Base-by-base conservation (phyloP, 2,329 filamentous ascomycete species). In the Neonectria punicea region DNA sequence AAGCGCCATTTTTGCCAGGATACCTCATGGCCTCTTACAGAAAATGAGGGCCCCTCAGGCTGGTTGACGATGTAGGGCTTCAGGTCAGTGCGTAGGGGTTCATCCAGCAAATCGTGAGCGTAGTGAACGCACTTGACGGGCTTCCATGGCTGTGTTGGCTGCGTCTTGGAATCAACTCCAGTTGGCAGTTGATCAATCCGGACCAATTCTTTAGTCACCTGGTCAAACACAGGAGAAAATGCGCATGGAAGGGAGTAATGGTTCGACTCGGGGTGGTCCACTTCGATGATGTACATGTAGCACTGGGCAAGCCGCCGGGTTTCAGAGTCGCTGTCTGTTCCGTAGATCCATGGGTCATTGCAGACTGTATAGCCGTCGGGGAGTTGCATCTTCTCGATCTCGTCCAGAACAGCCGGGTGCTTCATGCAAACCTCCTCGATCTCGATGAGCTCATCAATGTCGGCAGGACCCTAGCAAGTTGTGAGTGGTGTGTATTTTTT, bases 1-100 rank as follows among this genome's bases (percentile, higher is more conserved):
- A 92, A 90, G 14, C 84, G 81, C 88, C 88, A 90, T 58, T 77
- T 77, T 62, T 77, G 75, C 76, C 76, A 78, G 22, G 57, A 59
- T 47, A 78, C 69, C 6, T 71, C 67, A n/a, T 72, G 70, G 34
- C 75, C 75, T 6, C 58, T 49, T 2, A 66, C 41, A 3, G 22
- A 41, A 34, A 66, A 66, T 1, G 63, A 66, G 16, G 60, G 47
- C 16, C 47, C 47, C 4, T 50, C 25, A 7, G 61, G 61, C 54
- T 63, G 61, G 2, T 34, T 50, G 18, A 63, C 56, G 2, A 47
- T 54, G 36, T 54, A 53, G n/a, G 61, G 61, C 61, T 63, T 63
- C 22, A 63, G 16, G n/a, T 66, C 63, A 2, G 46, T 54, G 6
- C 63, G 46, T 3, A 54, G 13, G n/a, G 53, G 59, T 25, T 55